Evolutionary conservation across 805 yeast species (phyloP), one percentile per base, ranked within the genome.

Genomic region (Priceomyces carsonii): DNA sequence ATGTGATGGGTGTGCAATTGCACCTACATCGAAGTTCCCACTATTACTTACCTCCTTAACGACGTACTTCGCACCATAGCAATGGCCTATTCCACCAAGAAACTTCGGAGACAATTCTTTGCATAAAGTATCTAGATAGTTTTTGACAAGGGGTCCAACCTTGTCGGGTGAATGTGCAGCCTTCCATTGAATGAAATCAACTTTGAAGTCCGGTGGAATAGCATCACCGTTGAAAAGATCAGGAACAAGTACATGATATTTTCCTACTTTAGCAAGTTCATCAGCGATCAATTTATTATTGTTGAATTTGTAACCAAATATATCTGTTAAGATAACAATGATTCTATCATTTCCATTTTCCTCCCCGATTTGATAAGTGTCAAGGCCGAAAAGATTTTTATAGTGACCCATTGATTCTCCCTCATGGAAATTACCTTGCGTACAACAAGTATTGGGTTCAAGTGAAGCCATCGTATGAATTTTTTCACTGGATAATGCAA

Each of bases 1-100:
- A 42, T 82, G 73, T 2, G 95, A 82, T 5, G 97, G 96, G 61
- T 90, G 97, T 6, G 93, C 93, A 43, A 77, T 60, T 10, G 91
- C 95, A 50, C 76, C 87, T 12, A 71, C 63, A 36, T 54, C 57
- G 7, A 55, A 49, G 9, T 37, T 34, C 12, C 63, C 63, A 26
- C 58, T 69, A 18, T 50, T 51, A 5, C 69, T 56, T 19, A 77
- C 57, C 38, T 80, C 74, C 40, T 73, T 78, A 38, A 84, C 48
- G 21, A 75, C 79, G 47, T 67, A 80, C 59, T 80, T 84, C 26
- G 87, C 95, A 55, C 96, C 96, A 45, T 69, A 88, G 63, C 96
- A 88, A 66, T 87, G 80, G 16, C 96, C 96, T 39, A 82, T 62
- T 14, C 77, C 76, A 27, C 74, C 79, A 15, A 82, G 40, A 45